phyloP scores from a whole-genome alignment of 148 eudicot species.

The Cornus kousa region DNA sequence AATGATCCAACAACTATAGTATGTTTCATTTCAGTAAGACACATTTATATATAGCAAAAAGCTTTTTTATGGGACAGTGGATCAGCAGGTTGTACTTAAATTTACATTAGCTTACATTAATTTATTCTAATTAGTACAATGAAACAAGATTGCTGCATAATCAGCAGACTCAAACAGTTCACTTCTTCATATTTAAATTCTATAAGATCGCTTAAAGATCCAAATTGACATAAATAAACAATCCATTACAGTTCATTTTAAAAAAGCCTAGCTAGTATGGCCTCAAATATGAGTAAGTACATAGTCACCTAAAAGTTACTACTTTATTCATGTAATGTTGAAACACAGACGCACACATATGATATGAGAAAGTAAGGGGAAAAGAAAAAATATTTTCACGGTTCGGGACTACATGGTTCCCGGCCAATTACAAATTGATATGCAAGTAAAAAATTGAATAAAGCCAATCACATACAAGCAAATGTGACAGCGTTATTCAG shows the following conservation, averaged over 20 bases:
- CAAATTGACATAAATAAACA: conserved; percentile 4
- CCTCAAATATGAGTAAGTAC: conserved; percentile 3
- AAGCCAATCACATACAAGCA: too few relatives aligned
- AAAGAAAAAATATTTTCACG: too few relatives aligned
- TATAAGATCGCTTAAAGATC: not conserved
- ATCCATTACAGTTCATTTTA: not conserved
- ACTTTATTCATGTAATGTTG: not conserved
- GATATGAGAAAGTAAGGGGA: not conserved
- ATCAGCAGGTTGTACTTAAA: not conserved
- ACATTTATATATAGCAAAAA: not conserved
- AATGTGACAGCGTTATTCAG: too few relatives aligned
- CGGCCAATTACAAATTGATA: too few relatives aligned
- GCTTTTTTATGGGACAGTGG: not conserved
- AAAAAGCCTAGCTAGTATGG: not conserved
- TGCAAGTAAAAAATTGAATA: too few relatives aligned
- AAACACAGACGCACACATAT: not conserved
- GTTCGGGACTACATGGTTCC: too few relatives aligned
- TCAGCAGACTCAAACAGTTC: conserved; percentile 19
- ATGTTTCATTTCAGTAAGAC: conserved; percentile 23
- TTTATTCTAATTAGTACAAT: conserved; percentile 21
- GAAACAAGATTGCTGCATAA: conserved; percentile 23
- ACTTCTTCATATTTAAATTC: not conserved
- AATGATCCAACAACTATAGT: conserved; percentile 15
- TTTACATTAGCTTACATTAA: not conserved
- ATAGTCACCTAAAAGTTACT: not conserved